Percentiles rank a stretch among this genome's conserved stretches.
phyloP scores from a whole-genome alignment of 176 grass and related monocot species.

The Sorghum bicolor region Sorghum_bicolor_NCBIv3 NC_012873.2:4642501-4643000 shows the following conservation, averaged over 20 bases:
- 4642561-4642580: slow-evolving; percentile 4
- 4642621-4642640: slow-evolving; percentile 83
- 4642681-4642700: slow-evolving; percentile 83
- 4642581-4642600: slow-evolving; percentile 72
- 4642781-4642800: background rate
- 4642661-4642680: slow-evolving; percentile 65
- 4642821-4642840: slow-evolving; percentile 62
- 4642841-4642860: slow-evolving; percentile 91
- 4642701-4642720: slow-evolving; percentile 76
- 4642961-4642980: slow-evolving; percentile 66
- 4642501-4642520: slow-evolving; percentile 94
- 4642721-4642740: slow-evolving; percentile 90
- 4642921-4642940: slow-evolving; percentile 62
- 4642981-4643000: slow-evolving; percentile 89
- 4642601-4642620: slow-evolving; percentile 86
- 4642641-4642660: slow-evolving; percentile 93
- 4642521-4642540: background rate
- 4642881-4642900: slow-evolving; percentile 87
- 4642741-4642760: slow-evolving; percentile 40
- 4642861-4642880: slow-evolving; percentile 89
- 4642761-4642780: background rate
- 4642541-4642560: background rate
- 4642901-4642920: slow-evolving; percentile 77
- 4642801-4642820: background rate
- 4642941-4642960: slow-evolving; percentile 79